Evolutionary conservation across 2,329 filamentous ascomycete species (phyloP), one percentile per base, ranked within the genome.

Genomic region (Beauveria varroae): DNA sequence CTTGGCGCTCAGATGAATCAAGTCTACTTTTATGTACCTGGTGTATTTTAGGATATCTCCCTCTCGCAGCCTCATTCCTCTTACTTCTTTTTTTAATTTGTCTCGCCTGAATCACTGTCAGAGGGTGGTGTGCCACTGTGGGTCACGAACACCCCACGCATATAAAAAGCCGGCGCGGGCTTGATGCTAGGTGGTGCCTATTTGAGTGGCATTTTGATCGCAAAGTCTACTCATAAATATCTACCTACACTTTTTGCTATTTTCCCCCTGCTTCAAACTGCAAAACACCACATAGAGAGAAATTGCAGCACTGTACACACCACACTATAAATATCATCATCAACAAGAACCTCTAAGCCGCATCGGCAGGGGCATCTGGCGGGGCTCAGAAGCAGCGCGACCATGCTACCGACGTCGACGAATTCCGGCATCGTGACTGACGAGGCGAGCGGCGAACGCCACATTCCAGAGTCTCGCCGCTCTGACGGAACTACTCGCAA

Each of bases 401-500:
- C 67, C 66, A 79, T 79, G 82, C 77, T 80, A 64, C 78, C 75
- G 61, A 75, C 75, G 64, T 76, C 82, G 44, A 80, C 84, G 61
- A 86, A 83, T 56, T 80, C 90, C 46, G 90, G 90, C 67, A 93
- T 93, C 71, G 88, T 93, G 68, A 88, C 88, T 57, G 87, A 93
- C 72, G 83, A 86, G 56, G 73, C 75, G 65, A 90, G 85, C 67
- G 96, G 95, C 71, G 85, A 92, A 71, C 90, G 93, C 50, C 88
- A 92, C 68, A 98, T 99, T 62, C 95, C 95, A 28, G 85, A 93
- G 49, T 98, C 93, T 0, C 79, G 86, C 49, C 89, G 96, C 60
- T 78, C 95, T 26, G 95, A 99, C 72, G 95, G 95, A 62, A 91
- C 89, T 56, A 90, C 90, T n/a, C 86, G 95, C 61, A 96, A 90